Evolutionary conservation across 139 green algal genomes (phyloP), one percentile per base, ranked within the genome.

Genomic region (Picochlorum costavermella): DNA sequence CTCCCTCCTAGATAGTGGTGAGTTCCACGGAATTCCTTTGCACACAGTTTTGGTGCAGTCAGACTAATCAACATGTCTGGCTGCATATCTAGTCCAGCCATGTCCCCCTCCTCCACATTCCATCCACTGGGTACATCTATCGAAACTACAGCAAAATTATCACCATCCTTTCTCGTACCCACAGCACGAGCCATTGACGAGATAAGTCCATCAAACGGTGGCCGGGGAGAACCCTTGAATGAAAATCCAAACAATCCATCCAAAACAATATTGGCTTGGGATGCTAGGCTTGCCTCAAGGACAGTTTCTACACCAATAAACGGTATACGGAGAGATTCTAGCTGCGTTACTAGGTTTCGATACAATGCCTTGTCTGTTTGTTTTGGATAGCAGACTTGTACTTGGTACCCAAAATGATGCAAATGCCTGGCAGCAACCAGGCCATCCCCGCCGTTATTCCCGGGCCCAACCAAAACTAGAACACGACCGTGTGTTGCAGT

Each of bases 371-470:
- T 88, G 63, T 91, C 76, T 3, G 92, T 95, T 14, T 64, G 79
- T 75, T 95, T 96, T 36, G 92, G 92, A 73, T 96, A 96, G 65
- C 75, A 90, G 1, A 94, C 63, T 5, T 3, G 40, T 2, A 85
- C 71, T 6, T 72, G 59, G 68, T 95, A 95, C 0, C 91, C 91
- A 80, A 96, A 98, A 56, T 96, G 91, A 31, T 76, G 60, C 26
- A 98, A 76, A 79, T 98, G 93, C 0, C 94, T 68, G 16, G 90
- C 94, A 11, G 82, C 86, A 14, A 99, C 93, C 8, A 99, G 84
- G 0, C 94, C 94, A 66, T 99, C 93, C 2, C 94, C 94, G 4
- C 94, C 94, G 65, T 99, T 99, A 87, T 99, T 99, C 59, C 94
- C 94, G 1, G 93, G 93, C 1, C 93, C 93, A 26, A 76, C 85